Evolutionary conservation across 495 filamentous ascomycete species (phyloP), one percentile per base, ranked within the genome.

Genomic region (Hypoxylon perforatum): DNA sequence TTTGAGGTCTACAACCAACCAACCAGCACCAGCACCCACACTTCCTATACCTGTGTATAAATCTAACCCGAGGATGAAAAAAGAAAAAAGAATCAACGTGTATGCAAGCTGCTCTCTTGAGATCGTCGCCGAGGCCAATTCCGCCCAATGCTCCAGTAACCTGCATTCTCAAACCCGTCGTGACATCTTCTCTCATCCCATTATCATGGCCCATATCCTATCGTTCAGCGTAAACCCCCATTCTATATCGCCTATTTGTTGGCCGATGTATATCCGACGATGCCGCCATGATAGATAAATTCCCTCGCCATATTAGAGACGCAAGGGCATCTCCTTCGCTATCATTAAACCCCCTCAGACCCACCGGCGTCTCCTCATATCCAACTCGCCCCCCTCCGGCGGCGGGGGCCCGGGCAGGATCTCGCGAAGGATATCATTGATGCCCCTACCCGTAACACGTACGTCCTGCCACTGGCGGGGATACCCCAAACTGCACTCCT

Each of bases 401-500:
- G 61, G 35, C 28, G 61, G 41, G 6, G 68, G 71, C 1, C 74
- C 74, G 8, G 74, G 74, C 44, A 76, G 23, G 28, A 76, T 72
- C 70, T 76, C 73, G 7, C 74, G 69, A 33, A 76, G 46, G 51
- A 76, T 47, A 15, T 71, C 63, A 33, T 76, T 74, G 22, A 75
- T 68, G 17, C 71, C 51, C 62, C 47, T 68, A 17, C 73, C 70
- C 3, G 15, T 21, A 6, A 56, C 52, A 23, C 58, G 52, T 25
- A 72, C 73, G 3, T 72, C 71, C 59, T 66, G 60, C 74, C 74
- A 76, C 59, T 75, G 74, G 42, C 61, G 49, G 21, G 74, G 74
- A 39, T 76, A 76, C 8, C 74, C 74, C 15, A 76, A 15, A 14
- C 72, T 75, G 47, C 61, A 64, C 72, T 76, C 74, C 67, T 76